Base-by-base conservation (phyloP, 2,329 filamentous ascomycete species). In the Diaporthe sp. region DNA sequence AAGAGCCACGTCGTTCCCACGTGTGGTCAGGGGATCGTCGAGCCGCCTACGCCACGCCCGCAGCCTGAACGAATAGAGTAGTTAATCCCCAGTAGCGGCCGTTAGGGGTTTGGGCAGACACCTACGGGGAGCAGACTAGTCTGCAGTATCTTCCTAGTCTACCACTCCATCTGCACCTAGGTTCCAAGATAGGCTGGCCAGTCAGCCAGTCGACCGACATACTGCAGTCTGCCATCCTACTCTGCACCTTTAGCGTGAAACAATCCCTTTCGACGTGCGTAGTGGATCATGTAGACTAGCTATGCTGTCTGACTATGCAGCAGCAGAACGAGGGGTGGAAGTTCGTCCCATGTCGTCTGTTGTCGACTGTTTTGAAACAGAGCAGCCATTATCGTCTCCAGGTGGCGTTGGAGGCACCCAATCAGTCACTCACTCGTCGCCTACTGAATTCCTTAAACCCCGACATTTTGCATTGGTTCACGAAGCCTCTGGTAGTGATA, bases 1-100 rank as follows among this genome's bases (percentile, higher is more conserved):
- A 54, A 28, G 64, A 40, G 33, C 64, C 64, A 68, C 47, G 64
- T 54, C 64, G 64, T 68, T 54, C 33, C 64, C 64, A 68, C 64
- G 64, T 68, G 64, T 68, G 64, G 47, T n/a, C 64, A 68, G 64
- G 64, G 64, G 64, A 28, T 30, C 33, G 30, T 54, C 45, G 64
- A 67, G 64, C 64, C 64, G 64, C 64, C 47, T 50, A 22, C 45
- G 47, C 64, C 45, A 67, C 64, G 64, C 45, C 60, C 45, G 45
- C 45, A 40, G 33, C 28, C 64, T 40, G 25, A 30, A 64, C 38
- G 19, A 52, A 52, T 38, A n/a, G 45, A 52, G 7, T 19, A 47
- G 38, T 28, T 12, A 3, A 17, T 22, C 38, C 60, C 40, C 15
- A n/a, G 40, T 52, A 67, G 22, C 30, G 30, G 42, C 61, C 42